Base-by-base conservation (phyloP, 1,139 yeast genomes). In the Kodamaea derodonti region DNA sequence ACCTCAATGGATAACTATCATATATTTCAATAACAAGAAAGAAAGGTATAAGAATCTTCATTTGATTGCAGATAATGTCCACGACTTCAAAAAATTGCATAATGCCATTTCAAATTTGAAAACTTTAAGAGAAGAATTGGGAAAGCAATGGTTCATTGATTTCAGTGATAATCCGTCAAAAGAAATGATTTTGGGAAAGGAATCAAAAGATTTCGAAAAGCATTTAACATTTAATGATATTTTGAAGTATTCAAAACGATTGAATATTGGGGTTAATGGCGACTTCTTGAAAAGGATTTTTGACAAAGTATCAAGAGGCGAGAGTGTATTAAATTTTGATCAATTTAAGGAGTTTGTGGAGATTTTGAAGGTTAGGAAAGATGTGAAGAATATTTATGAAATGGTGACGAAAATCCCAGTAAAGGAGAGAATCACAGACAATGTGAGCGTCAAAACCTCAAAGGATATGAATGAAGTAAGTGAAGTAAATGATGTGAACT, bases 311-410 rank as follows among this genome's bases (percentile, higher is more conserved):
- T 80, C 37, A 9, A 14, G 35, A 9, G 35, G 25, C 14, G 46
- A 42, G 28, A 29, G 36, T 16, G 56, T 56, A 2, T 59, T 90
- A 18, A 71, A 76, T 42, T 87, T 86, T 48, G 70, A 68, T 3
- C 87, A 85, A 46, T 90, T 90, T 55, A 82, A 84, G 51, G 54
- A 57, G 18, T 86, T 88, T 55, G 90, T 90, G 2, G 70, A 76
- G 20, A 57, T 56, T 2, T 49, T 69, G 30, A 68, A 68, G 40
- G 49, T 45, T 23, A 48, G 75, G 31, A 46, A 50, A 24, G 75
- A 69, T 37, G 47, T 69, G 7, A 38, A 37, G 3, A 32, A 33
- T 1, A 54, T 69, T 13, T 67, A 67, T 64, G 26, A 40, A 7
- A 8, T 28, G 1, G 11, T 59, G 5, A 48, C 26, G 52, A 46